phyloP scores from a whole-genome alignment of 805 yeast species.

The Candida incommunis region DNA sequence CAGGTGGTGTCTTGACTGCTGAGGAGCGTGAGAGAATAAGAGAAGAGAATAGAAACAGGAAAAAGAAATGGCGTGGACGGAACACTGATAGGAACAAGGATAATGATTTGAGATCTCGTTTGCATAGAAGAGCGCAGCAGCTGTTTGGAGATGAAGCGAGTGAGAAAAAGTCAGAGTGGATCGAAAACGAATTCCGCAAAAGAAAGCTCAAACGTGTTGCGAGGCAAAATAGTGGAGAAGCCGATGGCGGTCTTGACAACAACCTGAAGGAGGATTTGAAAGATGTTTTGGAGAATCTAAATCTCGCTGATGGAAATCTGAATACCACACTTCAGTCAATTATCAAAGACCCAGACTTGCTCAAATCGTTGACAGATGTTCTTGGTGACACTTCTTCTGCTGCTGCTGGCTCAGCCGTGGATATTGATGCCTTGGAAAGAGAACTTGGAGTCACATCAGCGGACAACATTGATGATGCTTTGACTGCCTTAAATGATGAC shows the following conservation, averaged over 20 bases:
- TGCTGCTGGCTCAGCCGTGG: background rate
- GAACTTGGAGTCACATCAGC: background rate
- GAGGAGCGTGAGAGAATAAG: slow-evolving; percentile 42
- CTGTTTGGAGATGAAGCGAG: slow-evolving; percentile 51
- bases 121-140: slow-evolving; percentile 53
- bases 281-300: background rate
- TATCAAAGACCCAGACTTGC: background rate
- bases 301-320: background rate
- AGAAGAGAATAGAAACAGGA: slow-evolving; percentile 59
- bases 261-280: background rate
- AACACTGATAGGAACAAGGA: slow-evolving; percentile 75
- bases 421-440: background rate
- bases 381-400: background rate
- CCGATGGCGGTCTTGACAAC: background rate
- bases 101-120: slow-evolving; percentile 69
- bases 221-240: too few species aligned
- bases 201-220: slow-evolving; percentile 47
- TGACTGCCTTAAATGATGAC: too few species aligned
- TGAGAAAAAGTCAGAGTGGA: slow-evolving; percentile 49
- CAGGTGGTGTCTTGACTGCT: slow-evolving; percentile 12
- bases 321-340: background rate
- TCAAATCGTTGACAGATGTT: slow-evolving; percentile 1
- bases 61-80: slow-evolving; percentile 71
- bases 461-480: too few species aligned
- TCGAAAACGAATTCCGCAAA: slow-evolving; percentile 53